Evolutionary conservation across 768 basidiomycete genomes (phyloP).

Genomic region (Baorangia bicolor): DNA sequence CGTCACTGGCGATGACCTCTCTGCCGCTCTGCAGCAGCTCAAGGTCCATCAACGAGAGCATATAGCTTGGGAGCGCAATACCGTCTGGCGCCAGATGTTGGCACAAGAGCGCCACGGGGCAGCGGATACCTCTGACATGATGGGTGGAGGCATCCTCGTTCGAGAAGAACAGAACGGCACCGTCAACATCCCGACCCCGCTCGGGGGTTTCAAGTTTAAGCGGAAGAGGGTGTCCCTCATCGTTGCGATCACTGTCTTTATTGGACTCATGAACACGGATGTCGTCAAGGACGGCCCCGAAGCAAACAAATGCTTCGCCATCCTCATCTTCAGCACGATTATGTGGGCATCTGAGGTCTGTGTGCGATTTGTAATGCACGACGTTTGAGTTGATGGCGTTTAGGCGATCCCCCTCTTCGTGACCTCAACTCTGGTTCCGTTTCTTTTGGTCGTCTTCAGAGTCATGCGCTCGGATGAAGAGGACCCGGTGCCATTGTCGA

Average conservation of each 20-base stretch:
- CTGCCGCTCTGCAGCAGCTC: slow-evolving; percentile 75
- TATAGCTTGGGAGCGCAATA: slow-evolving; percentile 96
- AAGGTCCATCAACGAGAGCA: slow-evolving; percentile 87
- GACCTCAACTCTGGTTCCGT: slow-evolving; percentile 88
- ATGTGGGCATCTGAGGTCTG: slow-evolving; percentile 94
- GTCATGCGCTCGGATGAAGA: slow-evolving; percentile 60
- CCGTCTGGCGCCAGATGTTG: slow-evolving; percentile 97
- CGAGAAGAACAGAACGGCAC: slow-evolving; percentile 39
- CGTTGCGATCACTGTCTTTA: slow-evolving; percentile 57
- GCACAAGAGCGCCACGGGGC: slow-evolving; percentile 69
- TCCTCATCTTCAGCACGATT: slow-evolving; percentile 86
- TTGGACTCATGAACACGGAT: slow-evolving; percentile 56
- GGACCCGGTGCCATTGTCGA: slow-evolving; percentile 48
- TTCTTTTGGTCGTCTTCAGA: slow-evolving; percentile 81
- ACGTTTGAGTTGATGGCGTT: neutral
- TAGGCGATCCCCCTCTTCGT: slow-evolving; percentile 97
- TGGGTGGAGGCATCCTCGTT: slow-evolving; percentile 47
- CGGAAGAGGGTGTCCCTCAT: slow-evolving; percentile 57
- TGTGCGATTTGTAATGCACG: neutral
- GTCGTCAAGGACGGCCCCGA: slow-evolving; percentile 56
- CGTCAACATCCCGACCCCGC: slow-evolving; percentile 55
- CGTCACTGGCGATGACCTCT: slow-evolving; percentile 69
- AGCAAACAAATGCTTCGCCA: slow-evolving; percentile 88
- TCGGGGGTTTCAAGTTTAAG: slow-evolving; percentile 67
- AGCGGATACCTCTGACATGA: slow-evolving; percentile 32